Base-by-base conservation (phyloP, 2,329 filamentous ascomycete species). In the Xylaria sp. region DNA sequence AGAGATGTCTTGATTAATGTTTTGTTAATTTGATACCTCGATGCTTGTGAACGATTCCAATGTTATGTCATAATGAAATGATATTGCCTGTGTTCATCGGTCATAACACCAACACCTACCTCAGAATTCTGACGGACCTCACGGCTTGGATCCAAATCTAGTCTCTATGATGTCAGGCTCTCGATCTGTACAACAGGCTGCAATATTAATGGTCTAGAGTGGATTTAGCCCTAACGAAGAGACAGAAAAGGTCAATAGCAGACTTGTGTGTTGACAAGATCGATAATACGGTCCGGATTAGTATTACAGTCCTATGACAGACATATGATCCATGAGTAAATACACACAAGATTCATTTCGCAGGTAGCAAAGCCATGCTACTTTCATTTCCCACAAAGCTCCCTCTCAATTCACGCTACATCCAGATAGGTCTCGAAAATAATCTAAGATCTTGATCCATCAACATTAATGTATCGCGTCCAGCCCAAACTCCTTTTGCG, bases 401-500 rank as follows among this genome's bases (percentile, higher is more conserved):
- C 5, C 52, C 25, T 39, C 18, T 39, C 37, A 28, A 51, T 20
- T 12, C 54, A 10, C 3, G 23, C 56, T 28, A 28, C 50, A 68
- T 65, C 66, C 66, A 65, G 52, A 51, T 37, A 60, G 6, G 51
- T 25, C 12, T 56, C 48, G 50, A 55, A 31, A 12, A 28, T 28
- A 3, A n/a, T 8, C n/a, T 15, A 39, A 50, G 44, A 66, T 66
- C 25, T 48, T 12, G 28, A 39, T 7, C 13, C 63, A 41, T 50
- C 62, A n/a, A 34, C 54, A 59, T 37, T 13, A 31, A 63, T 59
- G 50, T 28, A 57, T 41, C 20, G 44, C 23, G 34, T 51, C 60
- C 46, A 61, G 61, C 37, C 58, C 46, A 58, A 65, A 70, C 56
- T 56, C 67, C 60, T 61, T 51, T 58, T 54, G 25, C 23, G 46